Evolutionary conservation across 164 flowering plant species (phyloP), one percentile per base, ranked within the genome.

Genomic region (Magnolia kwangsiensis): DNA sequence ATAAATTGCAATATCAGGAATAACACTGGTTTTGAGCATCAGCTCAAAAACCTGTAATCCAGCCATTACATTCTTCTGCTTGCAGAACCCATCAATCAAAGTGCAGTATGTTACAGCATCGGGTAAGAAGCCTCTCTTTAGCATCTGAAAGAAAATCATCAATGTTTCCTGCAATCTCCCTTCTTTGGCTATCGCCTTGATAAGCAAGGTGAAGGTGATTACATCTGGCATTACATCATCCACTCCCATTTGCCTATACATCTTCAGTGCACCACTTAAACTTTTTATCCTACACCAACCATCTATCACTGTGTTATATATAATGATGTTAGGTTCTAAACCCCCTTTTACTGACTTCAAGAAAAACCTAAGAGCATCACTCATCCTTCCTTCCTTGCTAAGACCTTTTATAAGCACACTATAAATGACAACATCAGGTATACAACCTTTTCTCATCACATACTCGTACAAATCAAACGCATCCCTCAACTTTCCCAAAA

Each of bases 351-450:
- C 29, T 9, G 83, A 76, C 72, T 84, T 80, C 58, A 84, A 80
- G 80, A 84, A 88, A 58, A 86, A 83, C 31, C 83, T 81, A 67
- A 85, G 77, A 50, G 90, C 89, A 82, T 83, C 85, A 76, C 13
- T 75, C 81, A 87, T 79, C 65, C 76, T 76, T 23, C 88, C 88
- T 71, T 81, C 81, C 73, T 80, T 84, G 78, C 86, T 74, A 45
- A 89, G 83, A 58, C 89, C 91, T 74, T 82, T 84, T 71, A 85
- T 69, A 29, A 87, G 82, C 55, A 84, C 80, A 72, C 80, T 58
- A 73, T 75, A 81, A 58, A 81, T 59, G 24, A 86, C 78, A 65
- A 75, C 71, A 82, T 88, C 89, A 74, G 89, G 87, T 19, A 72
- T 73, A 61, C 49, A 72, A 63, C 87, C 90, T 9, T 67, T 77